Conservation (phyloP, 495 filamentous ascomycete species). For the Aspergillus indologenus region DNA sequence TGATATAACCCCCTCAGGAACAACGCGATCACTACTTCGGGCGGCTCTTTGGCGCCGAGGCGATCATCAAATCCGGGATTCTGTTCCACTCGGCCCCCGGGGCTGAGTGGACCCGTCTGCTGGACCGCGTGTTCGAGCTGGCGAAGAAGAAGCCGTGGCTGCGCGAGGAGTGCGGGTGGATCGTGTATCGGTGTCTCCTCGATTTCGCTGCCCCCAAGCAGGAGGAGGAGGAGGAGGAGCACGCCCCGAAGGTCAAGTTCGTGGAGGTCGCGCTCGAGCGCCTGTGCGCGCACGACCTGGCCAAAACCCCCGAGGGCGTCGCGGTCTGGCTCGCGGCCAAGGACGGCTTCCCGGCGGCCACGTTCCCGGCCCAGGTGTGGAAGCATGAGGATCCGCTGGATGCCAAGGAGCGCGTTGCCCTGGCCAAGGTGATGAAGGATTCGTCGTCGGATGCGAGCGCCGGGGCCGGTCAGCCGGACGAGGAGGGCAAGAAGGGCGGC, state of each 20-base stretch:
- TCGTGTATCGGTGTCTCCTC: slow-evolving; percentile 51
- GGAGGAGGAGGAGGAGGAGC: not conserved
- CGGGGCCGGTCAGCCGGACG: slow-evolving; percentile 34
- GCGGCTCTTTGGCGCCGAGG: slow-evolving; percentile 79
- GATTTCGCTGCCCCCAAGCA: slow-evolving; percentile 28
- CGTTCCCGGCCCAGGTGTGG: slow-evolving; percentile 71
- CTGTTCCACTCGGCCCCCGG: slow-evolving; percentile 54
- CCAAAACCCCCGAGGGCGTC: slow-evolving; percentile 79
- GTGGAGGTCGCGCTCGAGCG: slow-evolving; percentile 60
- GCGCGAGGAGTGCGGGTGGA: slow-evolving; percentile 78
- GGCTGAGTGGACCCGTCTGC: slow-evolving; percentile 58
- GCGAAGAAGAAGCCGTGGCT: slow-evolving; percentile 78
- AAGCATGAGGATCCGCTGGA: slow-evolving; percentile 64
- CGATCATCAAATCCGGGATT: slow-evolving; percentile 74
- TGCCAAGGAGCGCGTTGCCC: slow-evolving; percentile 53
- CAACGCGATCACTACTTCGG: slow-evolving; percentile 82
- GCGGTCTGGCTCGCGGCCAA: slow-evolving; percentile 77
- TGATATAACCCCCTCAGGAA: slow-evolving; percentile 54
- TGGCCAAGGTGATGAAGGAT: slow-evolving; percentile 79
- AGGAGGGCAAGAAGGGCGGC: no score
- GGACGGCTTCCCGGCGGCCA: slow-evolving; percentile 59
- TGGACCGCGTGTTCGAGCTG: slow-evolving; percentile 51
- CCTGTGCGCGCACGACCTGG: slow-evolving; percentile 60
- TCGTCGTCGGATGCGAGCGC: slow-evolving; percentile 49
- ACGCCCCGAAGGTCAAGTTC: slow-evolving; percentile 39